These are phyloP conservation scores for Phialophora verrucosa DNA, from an alignment of 2,329 filamentous ascomycete species.

Conservation along the genomic window DNA sequence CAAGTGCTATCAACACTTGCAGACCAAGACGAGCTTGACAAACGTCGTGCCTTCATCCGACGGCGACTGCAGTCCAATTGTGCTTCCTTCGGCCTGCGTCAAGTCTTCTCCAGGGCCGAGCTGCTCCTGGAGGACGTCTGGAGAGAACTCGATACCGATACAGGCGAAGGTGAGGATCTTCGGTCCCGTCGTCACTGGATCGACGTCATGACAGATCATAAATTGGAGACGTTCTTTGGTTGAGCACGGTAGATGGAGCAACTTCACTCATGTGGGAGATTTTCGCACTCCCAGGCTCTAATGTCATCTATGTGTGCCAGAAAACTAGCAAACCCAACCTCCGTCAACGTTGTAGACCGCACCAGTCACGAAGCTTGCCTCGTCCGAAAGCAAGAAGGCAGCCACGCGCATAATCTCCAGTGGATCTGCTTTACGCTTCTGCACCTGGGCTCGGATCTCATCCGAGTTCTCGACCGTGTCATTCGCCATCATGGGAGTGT, in stretches of 20 bases:
- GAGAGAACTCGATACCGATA: constrained; percentile 22
- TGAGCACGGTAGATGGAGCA: background rate
- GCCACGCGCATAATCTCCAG: constrained; percentile 52
- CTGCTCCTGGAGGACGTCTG: constrained; percentile 24
- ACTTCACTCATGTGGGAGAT: too few relatives aligned
- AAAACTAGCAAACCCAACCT: constrained; percentile 46
- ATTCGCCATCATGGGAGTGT: constrained; percentile 26
- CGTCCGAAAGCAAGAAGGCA: constrained; percentile 56
- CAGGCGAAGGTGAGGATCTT: constrained; percentile 21
- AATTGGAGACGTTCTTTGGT: constrained; percentile 28
- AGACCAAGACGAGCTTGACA: constrained; percentile 21
- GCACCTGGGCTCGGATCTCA: constrained; percentile 34
- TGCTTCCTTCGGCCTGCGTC: constrained; percentile 22
- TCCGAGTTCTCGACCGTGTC: constrained; percentile 25
- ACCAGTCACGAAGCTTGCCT: constrained; percentile 56
- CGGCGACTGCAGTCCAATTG: constrained; percentile 27
- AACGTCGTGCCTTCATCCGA: constrained; percentile 27
- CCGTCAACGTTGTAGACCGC: constrained; percentile 56
- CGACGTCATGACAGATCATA: constrained; percentile 28
- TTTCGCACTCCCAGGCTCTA: too few relatives aligned
- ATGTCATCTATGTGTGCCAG: background rate
- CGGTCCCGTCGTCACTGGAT: constrained; percentile 26
- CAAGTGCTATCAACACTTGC: constrained; percentile 24
- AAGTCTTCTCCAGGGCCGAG: constrained; percentile 26
- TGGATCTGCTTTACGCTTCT: constrained; percentile 43